Evolutionary conservation across 1,284 basidiomycete species (phyloP), one percentile per base, ranked within the genome.

Genomic region (Jaminaea rosea): DNA sequence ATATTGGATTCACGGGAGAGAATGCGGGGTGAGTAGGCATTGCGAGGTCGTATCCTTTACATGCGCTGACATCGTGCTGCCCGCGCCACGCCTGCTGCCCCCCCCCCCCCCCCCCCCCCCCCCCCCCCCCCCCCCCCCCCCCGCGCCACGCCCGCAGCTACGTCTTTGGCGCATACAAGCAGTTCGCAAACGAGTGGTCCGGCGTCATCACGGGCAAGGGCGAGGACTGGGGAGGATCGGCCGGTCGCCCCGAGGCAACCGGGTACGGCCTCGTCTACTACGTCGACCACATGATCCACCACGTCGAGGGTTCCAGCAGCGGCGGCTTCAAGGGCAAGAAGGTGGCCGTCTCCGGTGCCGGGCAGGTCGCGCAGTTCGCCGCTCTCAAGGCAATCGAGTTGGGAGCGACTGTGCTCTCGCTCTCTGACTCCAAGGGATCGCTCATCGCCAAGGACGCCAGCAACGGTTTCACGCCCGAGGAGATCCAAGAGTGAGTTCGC

Each of bases 151-250:
- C n/a, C n/a, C n/a, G n/a, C n/a, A n/a, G n/a, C 11, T 42, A 42
- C 39, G 39, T 42, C 39, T 42, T 42, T 42, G 39, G 62, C 8
- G 56, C 56, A 46, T 87, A 87, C 81, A 86, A 84, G 78, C 81
- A 81, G 73, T 76, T 83, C 72, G 77, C 79, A 61, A 86, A 87
- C 76, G 84, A 87, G 77, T 87, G 83, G 74, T 78, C 81, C 51
- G 86, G 86, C 75, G 77, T 88, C 74, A 80, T 87, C 56, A 88
- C 85, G 39, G 86, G 85, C 37, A 87, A 88, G 77, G 85, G 84
- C 49, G 76, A 79, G 60, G 78, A 81, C 75, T 88, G 84, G 82
- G 79, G 85, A 75, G 63, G 63, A 48, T 60, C 54, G 41, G 52
- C 49, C 49, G 56, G 61, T 46, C 54, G 62, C n/a, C 63, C 63